Evolutionary conservation across 352 stramenopile genomes (phyloP), one percentile per base, ranked within the genome.

Genomic region (Halophytophthora polymorphica): DNA sequence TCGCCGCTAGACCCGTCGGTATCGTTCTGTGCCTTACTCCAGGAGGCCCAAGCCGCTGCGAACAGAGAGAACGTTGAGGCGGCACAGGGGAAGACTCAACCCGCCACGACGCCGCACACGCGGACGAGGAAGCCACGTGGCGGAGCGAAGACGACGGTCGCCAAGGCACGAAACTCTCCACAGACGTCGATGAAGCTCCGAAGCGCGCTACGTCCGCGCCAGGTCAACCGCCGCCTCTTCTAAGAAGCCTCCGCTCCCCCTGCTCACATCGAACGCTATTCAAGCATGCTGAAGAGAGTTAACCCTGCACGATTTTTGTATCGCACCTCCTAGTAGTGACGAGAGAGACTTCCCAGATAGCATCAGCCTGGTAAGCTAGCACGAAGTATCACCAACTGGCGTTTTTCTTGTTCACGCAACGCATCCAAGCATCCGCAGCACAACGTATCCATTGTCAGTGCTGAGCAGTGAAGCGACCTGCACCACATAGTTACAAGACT

Each of bases 141-240:
- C 2, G 36, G 31, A 15, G 37, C 36, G 33, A 45, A 17, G 35
- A 34, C 45, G 23, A n/a, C 35, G 7, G 37, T 37, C 23, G 10
- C 46, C 1, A 11, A 12, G 2, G 21, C 33, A 28, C 2, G 37
- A 53, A 10, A 28, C 18, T 34, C 19, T 15, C 43, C 11, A 8
- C 40, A 45, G 13, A 43, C 21, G 23, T 37, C 18, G 17, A 31
- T 35, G 15, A 68, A 52, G 33, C 50, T 35, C 39, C 48, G n/a
- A n/a, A 68, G 47, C 34, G 49, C 45, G 14, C 66, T 48, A 11
- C 53, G 23, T 15, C 58, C 56, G 21, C 61, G 56, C 21, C 57
- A 63, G 22, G 52, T 66, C 52, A 70, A 62, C n/a, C 61, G 61
- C 14, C 56, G 61, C 15, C 61, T 70, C 29, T 70, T 70, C 40